These are phyloP conservation scores for Collybiopsis luxurians DNA, from an alignment of 768 basidiomycete species.

Conservation along the genomic window DNA sequence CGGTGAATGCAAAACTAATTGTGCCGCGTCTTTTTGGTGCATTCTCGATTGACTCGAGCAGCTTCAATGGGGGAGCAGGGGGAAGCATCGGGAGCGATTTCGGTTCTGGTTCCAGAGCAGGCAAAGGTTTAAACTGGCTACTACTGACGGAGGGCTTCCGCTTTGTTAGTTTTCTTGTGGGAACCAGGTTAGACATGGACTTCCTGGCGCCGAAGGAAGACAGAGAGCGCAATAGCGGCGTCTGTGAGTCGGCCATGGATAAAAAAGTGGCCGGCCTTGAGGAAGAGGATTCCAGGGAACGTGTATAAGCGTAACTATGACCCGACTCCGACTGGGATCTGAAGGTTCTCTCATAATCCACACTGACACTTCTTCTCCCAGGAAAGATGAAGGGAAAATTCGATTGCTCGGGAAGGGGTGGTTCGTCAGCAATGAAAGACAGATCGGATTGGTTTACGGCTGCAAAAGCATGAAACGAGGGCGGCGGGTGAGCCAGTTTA, in stretches of 20 bases:
- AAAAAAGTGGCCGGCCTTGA: slow-evolving; percentile 1
- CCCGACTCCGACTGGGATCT: slow-evolving; percentile 4
- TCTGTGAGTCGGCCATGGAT: slow-evolving; percentile 4
- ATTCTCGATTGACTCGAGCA: neutral
- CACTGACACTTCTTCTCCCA: neutral
- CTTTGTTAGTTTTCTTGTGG: slow-evolving; percentile 2
- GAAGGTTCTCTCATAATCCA: slow-evolving; percentile 4
- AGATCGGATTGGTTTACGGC: neutral
- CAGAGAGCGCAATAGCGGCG: slow-evolving; percentile 3
- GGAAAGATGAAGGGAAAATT: slow-evolving; percentile 2
- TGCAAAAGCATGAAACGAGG: slow-evolving; percentile 3
- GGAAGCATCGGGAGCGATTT: slow-evolving; percentile 1
- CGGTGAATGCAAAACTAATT: neutral
- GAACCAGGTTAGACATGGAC: neutral
- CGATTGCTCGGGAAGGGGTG: neutral
- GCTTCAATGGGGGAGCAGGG: neutral
- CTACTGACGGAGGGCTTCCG: neutral
- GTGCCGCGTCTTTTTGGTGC: slow-evolving; percentile 1
- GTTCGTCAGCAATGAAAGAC: neutral
- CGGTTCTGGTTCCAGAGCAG: neutral
- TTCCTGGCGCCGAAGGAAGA: neutral
- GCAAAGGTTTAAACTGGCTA: slow-evolving; percentile 1
- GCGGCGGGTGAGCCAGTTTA: slow-evolving; percentile 5
- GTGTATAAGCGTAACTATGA: slow-evolving; percentile 6
- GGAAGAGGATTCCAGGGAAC: neutral